These are phyloP conservation scores for Aspergillus fumigatus DNA, from an alignment of 2,329 filamentous ascomycete genomes.

Conservation along the genomic window DNA sequence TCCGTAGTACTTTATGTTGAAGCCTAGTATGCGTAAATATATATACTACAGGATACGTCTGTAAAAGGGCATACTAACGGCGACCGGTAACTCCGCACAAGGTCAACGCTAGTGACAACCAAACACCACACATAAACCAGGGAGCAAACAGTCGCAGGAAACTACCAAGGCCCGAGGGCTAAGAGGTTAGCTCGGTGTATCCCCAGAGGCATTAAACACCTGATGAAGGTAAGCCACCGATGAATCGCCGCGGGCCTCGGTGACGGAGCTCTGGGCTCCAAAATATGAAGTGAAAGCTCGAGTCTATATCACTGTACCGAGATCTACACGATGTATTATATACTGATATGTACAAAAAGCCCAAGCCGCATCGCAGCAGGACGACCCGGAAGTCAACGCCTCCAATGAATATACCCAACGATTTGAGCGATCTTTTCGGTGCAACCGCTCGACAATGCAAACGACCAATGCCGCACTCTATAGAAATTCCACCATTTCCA, in stretches of 20 bases:
- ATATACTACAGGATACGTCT: neutral
- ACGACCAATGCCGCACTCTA: neutral
- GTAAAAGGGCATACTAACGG: no score
- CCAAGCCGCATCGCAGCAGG: slow-evolving; percentile 8
- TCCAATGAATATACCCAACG: slow-evolving; percentile 12
- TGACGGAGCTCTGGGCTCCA: neutral
- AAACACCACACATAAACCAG: neutral
- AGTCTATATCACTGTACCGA: neutral
- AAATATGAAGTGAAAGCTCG: neutral
- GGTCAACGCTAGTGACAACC: neutral
- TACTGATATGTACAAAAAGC: slow-evolving; percentile 12
- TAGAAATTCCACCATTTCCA: neutral
- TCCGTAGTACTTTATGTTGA: neutral
- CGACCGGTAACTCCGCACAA: neutral
- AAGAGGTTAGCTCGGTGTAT: neutral
- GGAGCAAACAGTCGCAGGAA: neutral
- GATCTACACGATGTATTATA: neutral
- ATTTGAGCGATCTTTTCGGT: neutral
- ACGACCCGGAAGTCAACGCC: slow-evolving; percentile 15
- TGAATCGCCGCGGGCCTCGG: neutral
- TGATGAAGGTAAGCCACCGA: neutral
- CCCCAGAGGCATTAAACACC: neutral
- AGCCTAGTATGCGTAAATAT: neutral
- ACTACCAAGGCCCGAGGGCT: neutral
- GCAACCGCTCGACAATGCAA: slow-evolving; percentile 1